Base-by-base conservation (phyloP, 805 yeast genomes). In the Wickerhamomyces canadensis region DNA sequence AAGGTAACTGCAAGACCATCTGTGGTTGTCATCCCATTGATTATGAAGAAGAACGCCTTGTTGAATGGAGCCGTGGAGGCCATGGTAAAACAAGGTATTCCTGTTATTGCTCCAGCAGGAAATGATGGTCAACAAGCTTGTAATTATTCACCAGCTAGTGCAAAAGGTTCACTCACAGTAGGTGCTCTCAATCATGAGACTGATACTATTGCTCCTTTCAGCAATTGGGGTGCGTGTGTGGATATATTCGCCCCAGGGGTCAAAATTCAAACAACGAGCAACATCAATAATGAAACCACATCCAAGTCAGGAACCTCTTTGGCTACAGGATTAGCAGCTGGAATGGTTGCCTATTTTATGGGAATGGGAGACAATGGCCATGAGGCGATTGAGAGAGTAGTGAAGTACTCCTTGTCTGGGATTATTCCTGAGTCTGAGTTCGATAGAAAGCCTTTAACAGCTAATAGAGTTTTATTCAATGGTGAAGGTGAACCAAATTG, bases 101-200 rank as follows among this genome's bases (percentile, higher is more conserved):
- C 71, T 15, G 58, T 74, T 13, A 61, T 72, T 18, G 61, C 65
- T 4, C 68, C 78, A 1, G 78, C 78, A 2, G 80, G 79, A 6
- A 74, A 74, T 47, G 65, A 60, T 26, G 61, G 58, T 27, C 49
- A 46, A 14, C 61, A 61, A 35, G 73, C 78, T 2, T 74, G 78
- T 46, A 44, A 52, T 5, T 61, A 51, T 33, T 68, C 76, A 16
- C 78, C 79, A 4, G 66, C 72, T 4, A 63, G 73, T 27, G 67
- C 74, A 3, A 65, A 61, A 6, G 68, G 69, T 25, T 84, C 86
- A 0, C 72, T 87, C 11, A 79, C 95, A 0, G 95, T 89, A 4
- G 97, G 96, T 1, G 91, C 96, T 3, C 75, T 86, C 33, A 89
- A 88, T 52, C 91, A 80, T 52, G 57, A 70, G n/a, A 67, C 67